Base-by-base conservation (phyloP, 192 early-diverging fungal species). In the Pecoramyces ruminantium region DNA sequence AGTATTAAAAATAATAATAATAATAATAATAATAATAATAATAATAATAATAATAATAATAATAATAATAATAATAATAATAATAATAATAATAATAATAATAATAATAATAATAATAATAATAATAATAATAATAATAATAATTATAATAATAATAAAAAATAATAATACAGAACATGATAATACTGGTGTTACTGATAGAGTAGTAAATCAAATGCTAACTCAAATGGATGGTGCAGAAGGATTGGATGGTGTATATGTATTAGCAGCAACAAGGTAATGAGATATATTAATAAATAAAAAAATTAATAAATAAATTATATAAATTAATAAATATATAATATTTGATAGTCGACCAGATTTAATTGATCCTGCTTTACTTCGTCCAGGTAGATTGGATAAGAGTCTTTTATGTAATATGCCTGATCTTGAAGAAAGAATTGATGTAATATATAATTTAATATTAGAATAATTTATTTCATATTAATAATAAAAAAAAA, bases 181-280 rank as follows among this genome's bases (percentile, higher is more conserved):
- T 82, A 98, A 96, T 84, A 96, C 96, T 12, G 97, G 97, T 79
- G 97, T 99, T 11, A 99, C 97, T 0, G 97, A 99, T 84, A 90
- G 97, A 42, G 96, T 99, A 0, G 97, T 99, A 27, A 99, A 99
- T 85, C 97, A 99, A 85, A 93, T 99, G 88, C 82, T 99, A 83
- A 99, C 97, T 11, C 93, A 96, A 83, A 97, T 99, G 95, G 97
- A 99, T 84, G 97, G 97, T 82, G 97, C 97, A 0, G 96, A 99
- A 85, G 96, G 96, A 0, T 85, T 98, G 17, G 91, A 93, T 51
- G 97, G 97, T 39, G 97, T 99, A 2, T 99, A 97, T 83, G 96
- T 99, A 21, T 85, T 99, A 79, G 97, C 95, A 13, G 97, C 97
- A 0, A 98, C 95, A 28, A 92, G 92, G 90, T 89, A 83, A 81